Evolutionary conservation across 495 filamentous ascomycete genomes (phyloP), one percentile per base, ranked within the genome.

Genomic region (Neurospora sp.): DNA sequence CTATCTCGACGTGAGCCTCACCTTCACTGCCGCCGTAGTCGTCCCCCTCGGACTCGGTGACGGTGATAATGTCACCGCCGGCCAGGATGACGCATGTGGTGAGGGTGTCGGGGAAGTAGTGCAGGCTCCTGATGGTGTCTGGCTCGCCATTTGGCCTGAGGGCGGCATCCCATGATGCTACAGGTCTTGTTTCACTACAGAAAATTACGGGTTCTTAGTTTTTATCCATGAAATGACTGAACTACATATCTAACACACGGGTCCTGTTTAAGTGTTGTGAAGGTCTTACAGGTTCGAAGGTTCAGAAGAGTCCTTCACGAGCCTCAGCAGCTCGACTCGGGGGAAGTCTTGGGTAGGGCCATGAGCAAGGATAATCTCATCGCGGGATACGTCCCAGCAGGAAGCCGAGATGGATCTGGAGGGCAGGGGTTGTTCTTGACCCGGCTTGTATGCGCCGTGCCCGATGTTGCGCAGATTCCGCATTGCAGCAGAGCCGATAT

Each of bases 21-120:
- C 31, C 31, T 31, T 31, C 31, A 31, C 31, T 31, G 31, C 31
- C 31, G 31, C 31, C 31, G 31, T 31, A 31, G 31, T 31, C 31
- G 31, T 31, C 31, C 31, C 31, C 31, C 31, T 31, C 31, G 31
- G 31, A 31, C 31, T 31, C 94, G 70, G 89, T 87, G 46, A 98
- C 91, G 74, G 93, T 84, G 69, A 97, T 83, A 76, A 99, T 94
- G 82, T 99, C 94, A 68, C 96, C 96, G 44, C 92, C 92, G 74
- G 92, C 92, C n/a, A 98, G 82, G 72, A 98, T 88, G 53, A 99
- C 83, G 79, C 91, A 94, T 76, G 89, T 88, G 46, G 90, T 92
- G 70, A 87, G 78, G 69, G 87, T 91, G 78, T 97, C 96, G 40
- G 89, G 87, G 81, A 97, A 94, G 82, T 93, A 92, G 77, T 97